Conservation (phyloP, 1,284 basidiomycete genomes). For the Polyporus tsugae region DNA sequence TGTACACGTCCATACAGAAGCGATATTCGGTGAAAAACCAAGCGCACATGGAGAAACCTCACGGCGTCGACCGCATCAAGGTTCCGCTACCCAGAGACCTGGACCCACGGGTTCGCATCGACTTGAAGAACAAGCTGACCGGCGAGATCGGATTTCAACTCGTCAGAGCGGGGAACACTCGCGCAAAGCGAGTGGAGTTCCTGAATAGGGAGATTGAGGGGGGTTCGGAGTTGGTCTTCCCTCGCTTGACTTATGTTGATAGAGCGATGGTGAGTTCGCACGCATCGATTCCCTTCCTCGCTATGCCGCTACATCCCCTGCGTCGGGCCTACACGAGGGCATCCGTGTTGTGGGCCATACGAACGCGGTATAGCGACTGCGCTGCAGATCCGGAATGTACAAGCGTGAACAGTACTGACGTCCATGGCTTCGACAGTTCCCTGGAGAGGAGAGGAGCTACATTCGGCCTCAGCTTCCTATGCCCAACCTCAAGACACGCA, state of each 20-base stretch:
- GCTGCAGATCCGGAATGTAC: too few species aligned
- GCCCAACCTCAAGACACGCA: background rate
- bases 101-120: background rate
- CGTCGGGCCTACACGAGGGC: too few species aligned
- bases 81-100: conserved; percentile 6
- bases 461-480: background rate
- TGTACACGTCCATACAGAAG: background rate
- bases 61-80: background rate
- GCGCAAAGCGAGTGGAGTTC: background rate
- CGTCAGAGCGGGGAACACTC: conserved; percentile 3
- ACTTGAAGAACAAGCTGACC: conserved; percentile 9
- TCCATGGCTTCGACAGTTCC: background rate
- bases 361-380: too few species aligned
- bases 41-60: conserved; percentile 1
- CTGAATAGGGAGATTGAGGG: background rate
- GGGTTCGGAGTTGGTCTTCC: background rate
- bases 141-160: conserved; percentile 7
- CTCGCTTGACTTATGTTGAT: background rate
- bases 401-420: background rate
- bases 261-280: conserved; percentile 9
- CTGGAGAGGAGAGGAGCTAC: background rate
- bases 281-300: background rate
- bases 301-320: background rate
- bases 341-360: too few species aligned
- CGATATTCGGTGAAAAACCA: conserved; percentile 2